Percentiles rank a stretch among this genome's conserved stretches.
Evolutionary conservation across 345 rosid genomes (phyloP).

Genomic region (Eucalyptus lansdowneana): DNA sequence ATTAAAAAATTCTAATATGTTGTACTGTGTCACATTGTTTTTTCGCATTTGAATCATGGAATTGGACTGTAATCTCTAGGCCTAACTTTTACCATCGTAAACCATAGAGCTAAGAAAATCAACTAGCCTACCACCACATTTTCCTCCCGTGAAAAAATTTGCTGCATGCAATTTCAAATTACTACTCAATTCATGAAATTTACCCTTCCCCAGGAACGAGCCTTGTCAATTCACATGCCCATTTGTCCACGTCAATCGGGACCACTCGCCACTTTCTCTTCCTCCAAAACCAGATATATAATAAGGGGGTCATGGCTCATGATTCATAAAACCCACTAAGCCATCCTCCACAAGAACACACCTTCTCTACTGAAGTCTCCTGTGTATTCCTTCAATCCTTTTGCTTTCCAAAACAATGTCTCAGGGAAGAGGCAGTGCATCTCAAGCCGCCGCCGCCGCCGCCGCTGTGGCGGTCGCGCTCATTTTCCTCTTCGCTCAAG

Average conservation of each 20-base stretch:
- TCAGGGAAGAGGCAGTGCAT: constrained; percentile 41
- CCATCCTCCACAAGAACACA: neutral
- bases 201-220: neutral
- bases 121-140: neutral
- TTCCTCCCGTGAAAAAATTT: neutral
- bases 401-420: neutral
- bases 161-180: neutral
- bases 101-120: neutral
- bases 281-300: neutral
- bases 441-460: neutral
- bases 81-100: neutral
- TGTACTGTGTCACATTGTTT: neutral
- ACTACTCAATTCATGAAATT: neutral
- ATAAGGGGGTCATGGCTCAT: neutral
- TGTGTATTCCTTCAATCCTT: neutral
- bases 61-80: neutral
- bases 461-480: neutral
- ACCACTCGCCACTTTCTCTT: neutral
- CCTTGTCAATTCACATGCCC: neutral
- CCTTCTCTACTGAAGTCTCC: neutral
- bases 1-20: neutral
- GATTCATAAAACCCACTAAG: neutral
- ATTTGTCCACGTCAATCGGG: neutral
- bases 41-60: neutral
- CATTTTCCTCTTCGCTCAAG: neutral